These are phyloP conservation scores for Ophiostoma himal-ulmi DNA, from an alignment of 2,329 filamentous ascomycete species.

Conservation along the genomic window DNA sequence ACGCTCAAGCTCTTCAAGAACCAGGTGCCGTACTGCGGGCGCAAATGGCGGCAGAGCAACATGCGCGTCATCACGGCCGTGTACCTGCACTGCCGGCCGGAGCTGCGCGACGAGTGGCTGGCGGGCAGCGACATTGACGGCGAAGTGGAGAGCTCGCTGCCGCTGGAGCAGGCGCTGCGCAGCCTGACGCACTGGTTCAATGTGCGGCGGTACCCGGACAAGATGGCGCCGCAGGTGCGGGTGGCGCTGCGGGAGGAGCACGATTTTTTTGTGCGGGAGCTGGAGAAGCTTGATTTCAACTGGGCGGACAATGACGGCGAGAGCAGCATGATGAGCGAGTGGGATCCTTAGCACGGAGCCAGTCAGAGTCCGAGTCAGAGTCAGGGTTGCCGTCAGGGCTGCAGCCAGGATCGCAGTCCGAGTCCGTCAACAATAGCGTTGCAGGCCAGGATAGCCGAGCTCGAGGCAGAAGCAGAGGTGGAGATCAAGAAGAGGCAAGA, in stretches of 20 bases:
- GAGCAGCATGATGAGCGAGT: conserved; percentile 29
- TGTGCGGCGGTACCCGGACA: conserved; percentile 71
- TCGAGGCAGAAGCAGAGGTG: background rate
- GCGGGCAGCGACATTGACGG: conserved; percentile 85
- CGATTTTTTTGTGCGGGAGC: conserved; percentile 72
- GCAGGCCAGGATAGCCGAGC: background rate
- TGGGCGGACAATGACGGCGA: conserved; percentile 36
- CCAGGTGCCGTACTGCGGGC: conserved; percentile 94
- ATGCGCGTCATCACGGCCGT: conserved; percentile 98
- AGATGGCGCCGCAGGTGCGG: conserved; percentile 57
- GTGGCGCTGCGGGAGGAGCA: conserved; percentile 63
- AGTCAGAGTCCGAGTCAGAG: background rate
- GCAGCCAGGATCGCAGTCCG: too few relatives aligned
- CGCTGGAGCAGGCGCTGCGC: conserved; percentile 82
- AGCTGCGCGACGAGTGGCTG: conserved; percentile 92
- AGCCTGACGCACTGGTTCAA: conserved; percentile 95
- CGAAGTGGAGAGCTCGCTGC: conserved; percentile 87
- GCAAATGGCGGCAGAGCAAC: conserved; percentile 96
- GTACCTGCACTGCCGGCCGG: conserved; percentile 86
- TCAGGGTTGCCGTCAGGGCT: too few relatives aligned
- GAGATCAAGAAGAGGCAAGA: background rate
- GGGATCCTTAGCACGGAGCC: conserved; percentile 22
- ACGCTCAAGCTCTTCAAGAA: conserved; percentile 98
- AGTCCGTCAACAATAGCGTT: background rate
- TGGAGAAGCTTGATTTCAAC: conserved; percentile 61